These are phyloP conservation scores for Physaria fendleri DNA, from an alignment of 345 rosid genomes.

Conservation along the genomic window DNA sequence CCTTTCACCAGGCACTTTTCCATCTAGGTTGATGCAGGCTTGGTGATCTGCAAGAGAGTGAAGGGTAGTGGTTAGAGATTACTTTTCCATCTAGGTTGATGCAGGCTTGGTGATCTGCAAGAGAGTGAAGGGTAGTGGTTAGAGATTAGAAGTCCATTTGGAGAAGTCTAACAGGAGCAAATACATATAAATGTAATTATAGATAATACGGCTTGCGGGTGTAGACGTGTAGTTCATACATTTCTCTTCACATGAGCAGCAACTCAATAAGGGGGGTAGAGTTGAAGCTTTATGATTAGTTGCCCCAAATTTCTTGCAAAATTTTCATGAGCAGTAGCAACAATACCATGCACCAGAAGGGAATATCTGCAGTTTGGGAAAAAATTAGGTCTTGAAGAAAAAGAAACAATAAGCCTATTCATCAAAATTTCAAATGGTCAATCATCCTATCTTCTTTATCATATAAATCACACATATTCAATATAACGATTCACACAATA, in stretches of 20 bases:
- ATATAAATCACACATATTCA: background rate
- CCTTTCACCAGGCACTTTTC: constrained; percentile 27
- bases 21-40: constrained; percentile 41
- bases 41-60: constrained; percentile 61
- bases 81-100: constrained; percentile 30
- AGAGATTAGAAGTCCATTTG: background rate
- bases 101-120: constrained; percentile 76
- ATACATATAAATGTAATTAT: background rate
- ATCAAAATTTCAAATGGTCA: background rate
- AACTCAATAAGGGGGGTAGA: constrained; percentile 30
- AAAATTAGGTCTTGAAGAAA: background rate
- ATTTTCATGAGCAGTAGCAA: constrained; percentile 81
- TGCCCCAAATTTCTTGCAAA: constrained; percentile 50
- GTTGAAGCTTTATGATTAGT: constrained; percentile 27
- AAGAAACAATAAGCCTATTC: background rate
- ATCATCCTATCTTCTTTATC: background rate
- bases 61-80: constrained; percentile 13
- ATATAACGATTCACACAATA: background rate
- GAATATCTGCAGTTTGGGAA: constrained; percentile 45
- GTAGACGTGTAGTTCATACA: constrained; percentile 40
- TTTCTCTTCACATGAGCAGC: constrained; percentile 75
- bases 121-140: constrained; percentile 20
- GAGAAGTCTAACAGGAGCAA: constrained; percentile 10
- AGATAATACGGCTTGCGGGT: background rate
- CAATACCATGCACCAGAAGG: constrained; percentile 92